Conservation (phyloP, 352 stramenopile species). For the Pilasporangium apinafurcum region DNA sequence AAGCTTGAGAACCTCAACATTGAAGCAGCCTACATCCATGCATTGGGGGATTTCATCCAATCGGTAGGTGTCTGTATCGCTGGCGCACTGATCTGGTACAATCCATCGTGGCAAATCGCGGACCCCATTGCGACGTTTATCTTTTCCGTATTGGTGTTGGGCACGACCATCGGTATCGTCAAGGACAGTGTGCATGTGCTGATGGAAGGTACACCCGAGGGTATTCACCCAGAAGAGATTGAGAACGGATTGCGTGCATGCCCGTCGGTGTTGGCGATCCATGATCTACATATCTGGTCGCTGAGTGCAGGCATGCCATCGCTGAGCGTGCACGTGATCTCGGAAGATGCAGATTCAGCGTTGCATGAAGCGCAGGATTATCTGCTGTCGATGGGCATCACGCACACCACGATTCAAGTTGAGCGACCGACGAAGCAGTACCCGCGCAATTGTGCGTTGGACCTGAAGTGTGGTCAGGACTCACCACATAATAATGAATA, state of each 20-base stretch:
- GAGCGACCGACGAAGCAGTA: conserved; percentile 67
- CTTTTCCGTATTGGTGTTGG: conserved; percentile 95
- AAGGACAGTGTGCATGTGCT: conserved; percentile 90
- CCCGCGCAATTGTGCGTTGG: conserved; percentile 56
- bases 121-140: conserved; percentile 97
- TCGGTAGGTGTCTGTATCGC: conserved; percentile 94
- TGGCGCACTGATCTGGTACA: conserved; percentile 95
- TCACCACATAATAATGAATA: conserved; percentile 44
- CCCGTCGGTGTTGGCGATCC: conserved; percentile 86
- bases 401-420: conserved; percentile 87
- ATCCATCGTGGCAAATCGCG: conserved; percentile 93
- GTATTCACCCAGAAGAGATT: conserved; percentile 86
- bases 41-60: conserved; percentile 96
- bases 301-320: conserved; percentile 88
- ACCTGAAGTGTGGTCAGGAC: conserved; percentile 74
- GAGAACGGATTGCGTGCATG: conserved; percentile 72
- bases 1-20: conserved; percentile 94
- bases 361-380: conserved; percentile 68
- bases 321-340: conserved; percentile 92
- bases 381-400: conserved; percentile 73
- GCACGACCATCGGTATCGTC: conserved; percentile 90
- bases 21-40: conserved; percentile 96
- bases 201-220: conserved; percentile 93
- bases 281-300: conserved; percentile 98
- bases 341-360: conserved; percentile 52